Percentiles rank a stretch among this genome's conserved stretches.
Conservation (phyloP, 1,139 yeast genomes). For the Nematodospora anomalae region DNA sequence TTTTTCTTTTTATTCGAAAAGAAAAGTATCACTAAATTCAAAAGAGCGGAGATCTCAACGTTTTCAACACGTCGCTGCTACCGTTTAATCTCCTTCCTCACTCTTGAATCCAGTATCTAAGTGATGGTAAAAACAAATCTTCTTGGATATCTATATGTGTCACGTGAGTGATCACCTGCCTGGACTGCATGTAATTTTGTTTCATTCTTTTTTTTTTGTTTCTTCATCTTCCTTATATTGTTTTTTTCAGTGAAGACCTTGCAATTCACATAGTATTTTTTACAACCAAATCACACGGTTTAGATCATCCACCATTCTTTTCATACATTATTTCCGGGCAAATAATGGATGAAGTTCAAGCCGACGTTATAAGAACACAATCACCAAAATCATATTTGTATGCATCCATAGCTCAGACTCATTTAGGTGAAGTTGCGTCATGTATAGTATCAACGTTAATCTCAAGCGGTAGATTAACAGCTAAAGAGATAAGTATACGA, state of each 20-base stretch:
- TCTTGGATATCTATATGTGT: too few species aligned
- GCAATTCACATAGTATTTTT: neutral
- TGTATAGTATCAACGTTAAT: conserved; percentile 52
- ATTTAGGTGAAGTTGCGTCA: conserved; percentile 67
- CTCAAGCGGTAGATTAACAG: conserved; percentile 58
- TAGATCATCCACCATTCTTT: neutral
- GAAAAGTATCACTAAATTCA: neutral
- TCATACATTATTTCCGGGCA: neutral
- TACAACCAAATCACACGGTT: neutral
- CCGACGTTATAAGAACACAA: conserved; percentile 39
- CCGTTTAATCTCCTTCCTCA: too few species aligned
- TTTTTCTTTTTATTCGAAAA: neutral
- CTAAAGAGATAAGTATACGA: conserved; percentile 45
- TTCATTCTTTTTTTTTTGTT: neutral
- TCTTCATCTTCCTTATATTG: neutral
- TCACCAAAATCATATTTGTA: conserved; percentile 64
- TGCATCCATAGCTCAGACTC: conserved; percentile 52
- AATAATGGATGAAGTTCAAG: conserved; percentile 17
- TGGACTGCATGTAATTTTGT: neutral
- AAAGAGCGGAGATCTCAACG: too few species aligned
- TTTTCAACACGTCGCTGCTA: too few species aligned
- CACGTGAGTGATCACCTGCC: neutral
- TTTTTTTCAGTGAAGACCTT: neutral
- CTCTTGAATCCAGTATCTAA: too few species aligned
- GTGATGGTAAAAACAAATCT: too few species aligned